A percentile compares a stretch with the other conserved stretches of the same genome.
Evolutionary conservation across 768 basidiomycete genomes (phyloP).

Genomic region (Coprinopsis sp.): DNA sequence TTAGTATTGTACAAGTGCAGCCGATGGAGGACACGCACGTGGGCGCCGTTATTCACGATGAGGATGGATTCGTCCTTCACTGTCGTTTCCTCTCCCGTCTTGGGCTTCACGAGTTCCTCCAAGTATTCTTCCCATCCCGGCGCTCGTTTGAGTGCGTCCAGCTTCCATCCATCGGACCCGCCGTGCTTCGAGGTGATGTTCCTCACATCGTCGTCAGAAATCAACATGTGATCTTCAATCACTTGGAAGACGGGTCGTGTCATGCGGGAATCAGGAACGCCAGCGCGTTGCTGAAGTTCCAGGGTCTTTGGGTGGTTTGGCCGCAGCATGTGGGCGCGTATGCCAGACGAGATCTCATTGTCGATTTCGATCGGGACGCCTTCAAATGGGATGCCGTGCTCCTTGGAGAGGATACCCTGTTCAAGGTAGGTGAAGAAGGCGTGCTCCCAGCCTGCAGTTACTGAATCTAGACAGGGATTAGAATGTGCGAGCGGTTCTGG

Average conservation of each 20-base stretch:
- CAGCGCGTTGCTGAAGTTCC: conserved; percentile 10
- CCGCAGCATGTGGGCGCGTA: conserved; percentile 9
- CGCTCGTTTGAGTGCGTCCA: conserved; percentile 24
- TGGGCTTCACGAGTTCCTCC: conserved; percentile 14
- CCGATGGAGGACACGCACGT: conserved; percentile 15
- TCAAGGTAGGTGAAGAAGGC: too few relatives aligned
- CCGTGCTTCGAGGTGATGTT: conserved; percentile 6
- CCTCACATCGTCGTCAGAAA: conserved; percentile 11
- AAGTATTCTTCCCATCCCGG: conserved; percentile 23
- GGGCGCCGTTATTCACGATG: conserved; percentile 24
- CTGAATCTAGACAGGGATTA: not conserved
- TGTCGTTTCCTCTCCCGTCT: conserved; percentile 19
- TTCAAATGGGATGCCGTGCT: too few relatives aligned
- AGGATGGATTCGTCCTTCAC: conserved; percentile 24
- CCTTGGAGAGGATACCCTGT: too few relatives aligned
- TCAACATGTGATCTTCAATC: conserved; percentile 14
- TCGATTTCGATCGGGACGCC: too few relatives aligned
- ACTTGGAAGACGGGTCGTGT: conserved; percentile 8
- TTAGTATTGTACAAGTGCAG: too few relatives aligned
- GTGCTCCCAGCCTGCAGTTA: conserved; percentile 18
- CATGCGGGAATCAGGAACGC: conserved; percentile 13
- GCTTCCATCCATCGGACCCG: too few relatives aligned
- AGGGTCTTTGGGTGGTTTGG: conserved; percentile 9
- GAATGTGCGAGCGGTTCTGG: too few relatives aligned
- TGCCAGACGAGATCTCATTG: too few relatives aligned